Base-by-base conservation (phyloP, 176 grass and related monocot species). In the Paspalum notatum region DNA sequence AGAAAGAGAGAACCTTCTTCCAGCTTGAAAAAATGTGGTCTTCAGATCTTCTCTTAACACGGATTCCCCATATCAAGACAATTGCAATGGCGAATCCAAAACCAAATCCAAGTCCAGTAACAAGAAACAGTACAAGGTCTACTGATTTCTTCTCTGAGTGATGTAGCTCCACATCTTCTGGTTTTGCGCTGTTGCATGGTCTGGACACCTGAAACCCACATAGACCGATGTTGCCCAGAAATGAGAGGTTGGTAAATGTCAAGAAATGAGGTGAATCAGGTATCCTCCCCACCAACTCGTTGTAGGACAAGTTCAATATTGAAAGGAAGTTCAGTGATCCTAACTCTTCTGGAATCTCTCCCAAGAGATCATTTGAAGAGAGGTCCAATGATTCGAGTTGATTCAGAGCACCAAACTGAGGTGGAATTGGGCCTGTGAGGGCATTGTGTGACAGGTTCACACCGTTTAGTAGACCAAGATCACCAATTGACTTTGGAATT, bases 91-190 rank as follows among this genome's bases (percentile, higher is more conserved):
- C 27, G 39, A 58, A 56, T 5, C 71, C 49, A 4, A 58, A 0
- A 5, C 71, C 71, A 20, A 75, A 40, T 48, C 71, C 71, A 17
- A 75, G 10, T 75, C 71, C 71, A 14, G 18, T 6, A 27, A 75
- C 41, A 9, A 75, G 58, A 22, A 61, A 27, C 58, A 61, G 14
- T 61, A 61, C 5, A 27, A 61, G 4, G 24, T 61, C 58, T 61
- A 48, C 10, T 48, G 46, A 48, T 48, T 61, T 61, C 21, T 61
- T 61, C 24, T 61, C 58, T 14, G 12, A 61, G 6, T 61, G 58
- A 6, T 61, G 22, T 27, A 27, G 11, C 22, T 61, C 58, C 58
- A 61, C 24, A 27, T 27, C 0, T 61, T 32, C 32, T 32, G 53
- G 24, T 62, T 26, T 32, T 17, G 6, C 8, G 60, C 0, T 38